Conservation (phyloP, 441 rosid genomes). For the Arabidopsis lyrata region DNA sequence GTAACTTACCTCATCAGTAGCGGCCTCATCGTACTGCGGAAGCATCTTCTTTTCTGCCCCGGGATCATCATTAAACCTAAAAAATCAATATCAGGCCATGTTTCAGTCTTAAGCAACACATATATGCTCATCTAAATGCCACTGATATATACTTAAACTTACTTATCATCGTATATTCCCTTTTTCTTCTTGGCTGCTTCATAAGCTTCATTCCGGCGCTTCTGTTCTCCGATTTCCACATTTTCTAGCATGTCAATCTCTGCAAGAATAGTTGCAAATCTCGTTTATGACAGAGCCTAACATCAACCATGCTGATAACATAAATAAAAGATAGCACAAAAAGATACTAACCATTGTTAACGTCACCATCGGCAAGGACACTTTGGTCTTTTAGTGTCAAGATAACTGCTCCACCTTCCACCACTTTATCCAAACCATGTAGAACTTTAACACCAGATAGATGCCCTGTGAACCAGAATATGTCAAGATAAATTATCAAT, state of each 20-base stretch:
- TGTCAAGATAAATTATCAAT: constrained; percentile 26
- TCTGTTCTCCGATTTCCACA: constrained; percentile 98
- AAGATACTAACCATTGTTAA: constrained; percentile 77
- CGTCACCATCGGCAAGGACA: constrained; percentile 83
- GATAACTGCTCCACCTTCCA: constrained; percentile 97
- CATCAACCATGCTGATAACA: constrained; percentile 23
- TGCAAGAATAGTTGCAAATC: constrained; percentile 57
- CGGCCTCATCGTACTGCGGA: constrained; percentile 88
- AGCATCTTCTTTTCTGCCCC: constrained; percentile 78
- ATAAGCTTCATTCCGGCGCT: constrained; percentile 87
- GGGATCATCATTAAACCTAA: constrained; percentile 91
- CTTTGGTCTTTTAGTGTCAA: constrained; percentile 94
- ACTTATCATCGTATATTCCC: constrained; percentile 88
- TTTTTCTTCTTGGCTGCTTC: constrained; percentile 90
- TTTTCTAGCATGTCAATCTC: constrained; percentile 98
- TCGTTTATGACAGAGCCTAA: constrained; percentile 49
- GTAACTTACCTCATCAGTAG: constrained; percentile 72
- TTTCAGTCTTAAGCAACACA: constrained; percentile 29
- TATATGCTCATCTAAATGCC: constrained; percentile 21
- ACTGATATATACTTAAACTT: constrained; percentile 41
- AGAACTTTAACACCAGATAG: constrained; percentile 90
- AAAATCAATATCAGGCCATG: constrained; percentile 31
- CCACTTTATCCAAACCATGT: constrained; percentile 92
- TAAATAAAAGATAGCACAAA: constrained; percentile 32
- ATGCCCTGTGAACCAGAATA: constrained; percentile 60